These are phyloP conservation scores for Aspergillus egyptiacus DNA, from an alignment of 495 filamentous ascomycete species.

Conservation along the genomic window DNA sequence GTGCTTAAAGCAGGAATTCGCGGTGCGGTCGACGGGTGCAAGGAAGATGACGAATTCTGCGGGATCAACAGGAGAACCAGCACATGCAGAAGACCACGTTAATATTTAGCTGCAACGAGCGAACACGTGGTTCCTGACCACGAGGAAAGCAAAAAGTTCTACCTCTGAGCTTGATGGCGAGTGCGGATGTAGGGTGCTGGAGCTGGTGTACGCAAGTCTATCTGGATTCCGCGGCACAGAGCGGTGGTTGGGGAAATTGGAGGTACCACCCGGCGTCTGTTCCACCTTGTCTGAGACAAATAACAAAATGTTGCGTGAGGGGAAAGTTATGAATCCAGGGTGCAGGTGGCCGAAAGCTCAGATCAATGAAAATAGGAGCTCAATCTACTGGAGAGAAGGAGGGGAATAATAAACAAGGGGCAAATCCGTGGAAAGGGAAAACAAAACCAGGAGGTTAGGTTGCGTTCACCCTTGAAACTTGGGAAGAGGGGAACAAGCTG, in stretches of 20 bases:
- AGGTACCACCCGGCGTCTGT: too few relatives aligned
- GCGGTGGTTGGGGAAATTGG: neutral
- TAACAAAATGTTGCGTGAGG: too few relatives aligned
- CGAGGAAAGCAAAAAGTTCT: neutral
- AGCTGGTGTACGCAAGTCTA: neutral
- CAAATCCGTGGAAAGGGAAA: constrained; percentile 8
- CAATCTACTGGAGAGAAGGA: neutral
- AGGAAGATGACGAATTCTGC: constrained; percentile 18
- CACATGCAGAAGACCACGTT: neutral
- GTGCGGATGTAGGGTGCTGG: neutral
- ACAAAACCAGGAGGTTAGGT: constrained; percentile 5
- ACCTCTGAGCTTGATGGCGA: neutral
- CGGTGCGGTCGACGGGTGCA: constrained; percentile 11
- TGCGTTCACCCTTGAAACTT: too few relatives aligned
- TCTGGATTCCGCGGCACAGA: neutral
- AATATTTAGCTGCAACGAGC: neutral
- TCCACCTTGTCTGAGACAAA: too few relatives aligned
- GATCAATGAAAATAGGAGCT: neutral
- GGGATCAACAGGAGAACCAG: constrained; percentile 2
- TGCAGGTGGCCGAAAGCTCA: too few relatives aligned
- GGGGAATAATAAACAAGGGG: neutral
- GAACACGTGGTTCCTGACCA: constrained; percentile 12
- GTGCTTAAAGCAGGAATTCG: constrained; percentile 18
- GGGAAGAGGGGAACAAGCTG: too few relatives aligned
- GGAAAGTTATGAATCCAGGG: too few relatives aligned